phyloP scores from a whole-genome alignment of 257 asterid species.

The Gentiana dahurica region DNA sequence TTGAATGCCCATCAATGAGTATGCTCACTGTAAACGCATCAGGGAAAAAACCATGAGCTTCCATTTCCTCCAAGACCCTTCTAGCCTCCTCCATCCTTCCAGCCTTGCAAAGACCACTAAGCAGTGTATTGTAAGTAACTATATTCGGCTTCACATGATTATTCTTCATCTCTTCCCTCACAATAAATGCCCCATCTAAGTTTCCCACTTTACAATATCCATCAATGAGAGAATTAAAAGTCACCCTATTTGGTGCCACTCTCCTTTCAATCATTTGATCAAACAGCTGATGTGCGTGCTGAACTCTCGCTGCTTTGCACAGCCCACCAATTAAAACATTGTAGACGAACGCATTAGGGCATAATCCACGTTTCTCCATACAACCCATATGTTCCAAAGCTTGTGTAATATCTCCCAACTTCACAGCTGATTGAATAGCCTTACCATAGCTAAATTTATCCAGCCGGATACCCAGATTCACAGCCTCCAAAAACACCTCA shows the following conservation, averaged over 20 bases:
- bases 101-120: conserved; percentile 3
- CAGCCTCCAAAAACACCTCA: conserved; percentile 9
- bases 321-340: conserved; percentile 2
- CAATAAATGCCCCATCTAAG: background rate
- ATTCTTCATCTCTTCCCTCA: conserved; percentile 4
- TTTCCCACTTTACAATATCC: background rate
- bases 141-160: background rate
- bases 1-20: conserved; percentile 2
- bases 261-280: background rate
- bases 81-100: conserved; percentile 7
- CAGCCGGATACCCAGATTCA: conserved; percentile 5
- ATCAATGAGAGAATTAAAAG: conserved; percentile 1
- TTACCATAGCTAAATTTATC: conserved; percentile 6
- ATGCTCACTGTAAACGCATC: background rate
- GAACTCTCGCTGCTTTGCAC: background rate
- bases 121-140: background rate
- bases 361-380: background rate
- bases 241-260: conserved; percentile 1
- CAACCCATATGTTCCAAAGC: background rate
- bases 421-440: conserved; percentile 12
- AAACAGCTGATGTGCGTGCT: background rate
- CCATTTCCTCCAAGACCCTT: conserved; percentile 3
- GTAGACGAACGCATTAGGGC: conserved; percentile 1
- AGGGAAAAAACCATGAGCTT: background rate
- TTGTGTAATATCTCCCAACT: conserved; percentile 1